Evolutionary conservation across 2,329 filamentous ascomycete species (phyloP), one percentile per base, ranked within the genome.

Genomic region (Tolypocladium nubicola): DNA sequence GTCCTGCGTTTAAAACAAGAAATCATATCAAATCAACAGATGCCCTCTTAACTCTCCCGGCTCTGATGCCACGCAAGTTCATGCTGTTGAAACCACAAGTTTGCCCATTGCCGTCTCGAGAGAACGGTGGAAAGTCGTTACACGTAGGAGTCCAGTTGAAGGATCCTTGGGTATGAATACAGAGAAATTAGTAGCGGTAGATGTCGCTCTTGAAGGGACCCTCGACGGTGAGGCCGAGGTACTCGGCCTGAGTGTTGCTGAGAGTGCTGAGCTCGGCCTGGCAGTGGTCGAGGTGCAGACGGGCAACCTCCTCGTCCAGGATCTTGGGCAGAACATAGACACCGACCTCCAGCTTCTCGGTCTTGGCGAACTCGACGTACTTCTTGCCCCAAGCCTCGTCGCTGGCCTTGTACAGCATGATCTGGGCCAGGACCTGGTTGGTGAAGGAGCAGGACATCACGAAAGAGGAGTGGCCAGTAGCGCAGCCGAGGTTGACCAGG

Each of bases 361-460:
- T 85, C 83, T 92, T 90, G 79, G 89, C 90, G 75, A 96, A 99
- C 80, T 97, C 94, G 69, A 92, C 79, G 80, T 97, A 96, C 85
- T 97, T 97, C 79, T 89, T 80, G 77, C 87, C 85, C 75, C 96
- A 99, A 58, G 80, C 87, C 73, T 83, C 84, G 74, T 97, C 92
- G 69, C 87, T 82, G 70, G 86, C 87, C 88, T 97, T 97, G 89
- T 79, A 99, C 71, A 99, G 82, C 82, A 96, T 88, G 80, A 99
- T 97, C 83, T 99, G 94, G 66, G 94, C 94, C 75, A 99, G 90
- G 70, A 97, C 94, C 85, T 99, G 94, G 88, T 99, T 99, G 85
- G 92, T 96, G 88, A 99, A 99, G 64, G 93, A 97, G 88, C 94
- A 99, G 69, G 92, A 97, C 94, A 99, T 97, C 66, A 99, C 94